Conservation (phyloP, 805 yeast genomes). For the Priceomyces fermenticarens region DNA sequence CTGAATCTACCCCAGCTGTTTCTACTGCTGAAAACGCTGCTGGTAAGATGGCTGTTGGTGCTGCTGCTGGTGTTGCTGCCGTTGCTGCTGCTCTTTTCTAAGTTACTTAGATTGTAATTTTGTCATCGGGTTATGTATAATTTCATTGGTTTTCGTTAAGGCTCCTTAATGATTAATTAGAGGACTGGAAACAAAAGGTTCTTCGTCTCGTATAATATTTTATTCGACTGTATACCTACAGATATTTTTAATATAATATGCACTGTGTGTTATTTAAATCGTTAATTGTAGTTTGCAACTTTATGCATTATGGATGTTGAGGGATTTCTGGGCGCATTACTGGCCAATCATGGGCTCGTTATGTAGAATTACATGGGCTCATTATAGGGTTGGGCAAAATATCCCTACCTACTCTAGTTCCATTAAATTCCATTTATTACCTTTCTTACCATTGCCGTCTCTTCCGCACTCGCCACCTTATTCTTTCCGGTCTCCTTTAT, state of each 20-base stretch:
- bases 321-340: too few relatives aligned
- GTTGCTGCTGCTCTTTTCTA: constrained; percentile 48
- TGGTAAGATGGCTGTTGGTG: constrained; percentile 45
- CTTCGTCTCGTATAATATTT: constrained; percentile 3
- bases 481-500: too few relatives aligned
- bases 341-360: too few relatives aligned
- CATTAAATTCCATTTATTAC: too few relatives aligned
- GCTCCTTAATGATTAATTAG: too few relatives aligned
- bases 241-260: constrained; percentile 3
- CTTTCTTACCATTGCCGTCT: too few relatives aligned
- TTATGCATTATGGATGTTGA: too few relatives aligned
- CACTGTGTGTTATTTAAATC: constrained; percentile 2
- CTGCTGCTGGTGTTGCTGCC: constrained; percentile 52
- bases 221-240: constrained; percentile 4
- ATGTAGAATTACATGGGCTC: too few relatives aligned
- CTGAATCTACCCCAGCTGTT: constrained; percentile 20
- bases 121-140: constrained; percentile 1
- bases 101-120: constrained; percentile 11
- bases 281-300: too few relatives aligned
- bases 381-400: too few relatives aligned
- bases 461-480: too few relatives aligned
- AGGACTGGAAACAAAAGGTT: neutral
- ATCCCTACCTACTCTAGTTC: too few relatives aligned
- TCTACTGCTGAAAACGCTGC: constrained; percentile 33
- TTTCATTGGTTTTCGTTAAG: constrained; percentile 1